Evolutionary conservation across 2,329 filamentous ascomycete genomes (phyloP).

Genomic region (Exophiala calicioides): DNA sequence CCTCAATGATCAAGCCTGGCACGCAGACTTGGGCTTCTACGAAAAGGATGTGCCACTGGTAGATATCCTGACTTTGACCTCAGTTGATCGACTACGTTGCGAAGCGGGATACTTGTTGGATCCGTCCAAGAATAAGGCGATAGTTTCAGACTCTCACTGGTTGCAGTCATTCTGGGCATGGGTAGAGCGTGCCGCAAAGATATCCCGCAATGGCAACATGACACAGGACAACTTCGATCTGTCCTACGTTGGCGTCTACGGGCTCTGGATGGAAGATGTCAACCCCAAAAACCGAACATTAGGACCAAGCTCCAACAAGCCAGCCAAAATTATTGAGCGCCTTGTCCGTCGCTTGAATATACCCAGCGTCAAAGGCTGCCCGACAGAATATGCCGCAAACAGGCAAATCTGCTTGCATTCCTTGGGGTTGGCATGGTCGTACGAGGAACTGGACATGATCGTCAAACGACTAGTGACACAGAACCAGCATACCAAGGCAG

Average conservation of each 20-base stretch:
- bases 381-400: conserved; percentile 56
- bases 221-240: conserved; percentile 58
- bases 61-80: conserved; percentile 44
- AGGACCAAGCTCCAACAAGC: conserved; percentile 19
- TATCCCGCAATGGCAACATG: conserved; percentile 54
- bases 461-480: conserved; percentile 55
- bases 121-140: conserved; percentile 55
- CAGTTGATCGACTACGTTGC: conserved; percentile 53
- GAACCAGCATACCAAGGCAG: conserved; percentile 62
- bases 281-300: conserved; percentile 35
- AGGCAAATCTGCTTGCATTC: conserved; percentile 61
- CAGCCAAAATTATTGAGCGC: conserved; percentile 47
- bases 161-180: conserved; percentile 62
- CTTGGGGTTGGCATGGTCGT: conserved; percentile 59
- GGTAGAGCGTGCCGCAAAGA: conserved; percentile 50
- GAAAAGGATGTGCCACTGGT: conserved; percentile 36
- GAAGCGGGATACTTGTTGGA: conserved; percentile 58
- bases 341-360: conserved; percentile 55
- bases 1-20: conserved; percentile 24
- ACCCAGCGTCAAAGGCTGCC: conserved; percentile 52
- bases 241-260: conserved; percentile 61
- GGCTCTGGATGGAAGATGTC: conserved; percentile 60
- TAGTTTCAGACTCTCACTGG: conserved; percentile 57
- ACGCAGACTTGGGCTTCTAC: conserved; percentile 24
- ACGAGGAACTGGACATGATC: conserved; percentile 50